Conservation (phyloP, 2,329 filamentous ascomycete genomes). For the Nemania sp. region DNA sequence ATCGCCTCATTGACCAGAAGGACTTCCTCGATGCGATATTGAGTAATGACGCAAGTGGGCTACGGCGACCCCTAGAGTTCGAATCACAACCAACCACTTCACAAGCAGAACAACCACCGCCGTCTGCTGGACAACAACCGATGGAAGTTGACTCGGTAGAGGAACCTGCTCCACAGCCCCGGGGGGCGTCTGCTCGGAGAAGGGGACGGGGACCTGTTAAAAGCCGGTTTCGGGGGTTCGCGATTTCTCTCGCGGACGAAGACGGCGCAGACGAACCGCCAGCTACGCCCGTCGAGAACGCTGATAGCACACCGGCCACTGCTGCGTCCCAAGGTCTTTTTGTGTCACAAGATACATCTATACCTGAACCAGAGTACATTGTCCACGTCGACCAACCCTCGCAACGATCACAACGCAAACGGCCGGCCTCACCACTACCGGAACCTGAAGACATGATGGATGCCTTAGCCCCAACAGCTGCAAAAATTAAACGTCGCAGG, state of each 20-base stretch:
- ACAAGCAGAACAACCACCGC: slow-evolving; percentile 39
- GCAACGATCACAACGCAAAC: slow-evolving; percentile 58
- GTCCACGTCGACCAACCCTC: slow-evolving; percentile 29
- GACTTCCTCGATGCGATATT: slow-evolving; percentile 94
- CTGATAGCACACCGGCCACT: slow-evolving; percentile 18
- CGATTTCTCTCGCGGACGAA: slow-evolving; percentile 52
- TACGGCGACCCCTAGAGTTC: slow-evolving; percentile 76
- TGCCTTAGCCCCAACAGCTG: slow-evolving; percentile 79
- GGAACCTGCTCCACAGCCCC: slow-evolving; percentile 21
- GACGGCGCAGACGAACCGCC: slow-evolving; percentile 52
- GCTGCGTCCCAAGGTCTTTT: slow-evolving; percentile 64
- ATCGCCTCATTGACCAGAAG: slow-evolving; percentile 86
- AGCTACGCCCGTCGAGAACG: slow-evolving; percentile 23
- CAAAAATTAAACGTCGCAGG: slow-evolving; percentile 82
- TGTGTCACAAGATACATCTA: slow-evolving; percentile 63
- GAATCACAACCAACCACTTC: slow-evolving; percentile 52
- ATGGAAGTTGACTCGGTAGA: slow-evolving; percentile 48
- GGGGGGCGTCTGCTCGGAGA: slow-evolving; percentile 43
- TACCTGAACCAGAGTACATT: slow-evolving; percentile 43
- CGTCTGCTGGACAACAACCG: slow-evolving; percentile 35
- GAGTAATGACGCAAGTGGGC: slow-evolving; percentile 77
- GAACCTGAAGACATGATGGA: slow-evolving; percentile 72
- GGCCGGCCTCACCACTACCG: slow-evolving; percentile 56
- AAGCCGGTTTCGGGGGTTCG: slow-evolving; percentile 80
- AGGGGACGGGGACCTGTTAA: slow-evolving; percentile 58